Conservation (phyloP, 202 grass and related monocot genomes). For the Setaria italica region DNA sequence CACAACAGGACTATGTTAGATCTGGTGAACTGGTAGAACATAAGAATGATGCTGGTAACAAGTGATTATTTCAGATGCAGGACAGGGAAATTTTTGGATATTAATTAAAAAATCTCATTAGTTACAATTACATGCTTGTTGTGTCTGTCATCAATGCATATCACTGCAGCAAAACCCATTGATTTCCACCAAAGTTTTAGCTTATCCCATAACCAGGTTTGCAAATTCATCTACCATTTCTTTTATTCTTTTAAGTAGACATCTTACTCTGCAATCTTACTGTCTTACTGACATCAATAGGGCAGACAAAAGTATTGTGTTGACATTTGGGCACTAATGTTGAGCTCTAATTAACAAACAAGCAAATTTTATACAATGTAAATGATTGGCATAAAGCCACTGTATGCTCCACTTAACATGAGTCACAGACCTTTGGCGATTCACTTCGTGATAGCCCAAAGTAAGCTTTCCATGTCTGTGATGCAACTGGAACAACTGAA, state of each 20-base stretch:
- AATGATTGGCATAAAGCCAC: conserved; percentile 19
- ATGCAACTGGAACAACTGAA: conserved; percentile 77
- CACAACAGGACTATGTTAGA: conserved; percentile 10
- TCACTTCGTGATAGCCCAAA: conserved; percentile 65
- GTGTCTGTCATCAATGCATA: not conserved
- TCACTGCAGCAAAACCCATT: not conserved
- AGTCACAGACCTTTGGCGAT: conserved; percentile 64
- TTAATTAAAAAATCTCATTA: conserved; percentile 8
- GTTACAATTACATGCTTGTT: not conserved
- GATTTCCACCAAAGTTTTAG: not conserved
- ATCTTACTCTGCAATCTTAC: conserved; percentile 9
- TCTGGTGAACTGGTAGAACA: conserved; percentile 14
- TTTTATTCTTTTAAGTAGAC: conserved; percentile 19
- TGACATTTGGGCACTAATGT: not conserved
- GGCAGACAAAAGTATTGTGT: not conserved
- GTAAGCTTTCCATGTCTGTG: conserved; percentile 77
- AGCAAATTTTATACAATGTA: conserved; percentile 18
- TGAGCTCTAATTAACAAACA: conserved; percentile 33
- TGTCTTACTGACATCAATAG: conserved; percentile 2
- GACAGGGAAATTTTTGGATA: not conserved
- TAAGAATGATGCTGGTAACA: conserved; percentile 20
- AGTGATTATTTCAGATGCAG: conserved; percentile 18
- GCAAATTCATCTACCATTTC: not conserved
- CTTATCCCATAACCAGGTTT: conserved; percentile 24
- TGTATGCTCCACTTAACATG: conserved; percentile 17